Evolutionary conservation across 495 filamentous ascomycete genomes (phyloP).

Genomic region (Tirmania nivea): DNA sequence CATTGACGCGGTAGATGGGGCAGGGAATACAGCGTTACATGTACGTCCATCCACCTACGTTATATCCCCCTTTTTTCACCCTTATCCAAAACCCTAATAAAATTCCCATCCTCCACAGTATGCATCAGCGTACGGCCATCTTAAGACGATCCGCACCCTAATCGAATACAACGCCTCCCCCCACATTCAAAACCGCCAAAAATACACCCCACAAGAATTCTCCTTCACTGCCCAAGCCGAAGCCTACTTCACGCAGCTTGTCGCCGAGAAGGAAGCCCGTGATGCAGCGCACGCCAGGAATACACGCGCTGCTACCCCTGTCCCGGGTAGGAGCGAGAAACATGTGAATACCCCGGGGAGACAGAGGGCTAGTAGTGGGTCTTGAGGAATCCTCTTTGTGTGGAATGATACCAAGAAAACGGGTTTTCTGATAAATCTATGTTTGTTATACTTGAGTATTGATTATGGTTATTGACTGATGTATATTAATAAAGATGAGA

Average conservation of each 20-base stretch:
- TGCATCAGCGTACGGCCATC: conserved; percentile 41
- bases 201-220: conserved; percentile 53
- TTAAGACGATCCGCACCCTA: conserved; percentile 49
- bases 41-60: conserved; percentile 23
- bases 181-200: conserved; percentile 40
- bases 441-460: too few species aligned
- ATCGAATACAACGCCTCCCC: conserved; percentile 46
- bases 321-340: conserved; percentile 15
- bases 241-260: conserved; percentile 46
- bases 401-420: too few species aligned
- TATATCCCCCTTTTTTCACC: not conserved
- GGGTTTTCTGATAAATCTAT: too few species aligned
- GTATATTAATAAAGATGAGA: too few species aligned
- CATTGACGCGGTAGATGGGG: conserved; percentile 28
- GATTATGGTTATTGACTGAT: too few species aligned
- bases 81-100: not conserved
- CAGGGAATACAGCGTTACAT: conserved; percentile 63
- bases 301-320: conserved; percentile 13
- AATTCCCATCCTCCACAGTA: conserved; percentile 12
- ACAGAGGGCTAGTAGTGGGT: conserved; percentile 16
- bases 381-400: not conserved
- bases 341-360: conserved; percentile 4
- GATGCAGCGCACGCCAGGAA: not conserved
- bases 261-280: conserved; percentile 24
- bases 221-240: conserved; percentile 52